Percentiles rank a stretch among this genome's conserved stretches.
Evolutionary conservation across 139 green algal species (phyloP).

Genomic region (Microglena sp.): DNA sequence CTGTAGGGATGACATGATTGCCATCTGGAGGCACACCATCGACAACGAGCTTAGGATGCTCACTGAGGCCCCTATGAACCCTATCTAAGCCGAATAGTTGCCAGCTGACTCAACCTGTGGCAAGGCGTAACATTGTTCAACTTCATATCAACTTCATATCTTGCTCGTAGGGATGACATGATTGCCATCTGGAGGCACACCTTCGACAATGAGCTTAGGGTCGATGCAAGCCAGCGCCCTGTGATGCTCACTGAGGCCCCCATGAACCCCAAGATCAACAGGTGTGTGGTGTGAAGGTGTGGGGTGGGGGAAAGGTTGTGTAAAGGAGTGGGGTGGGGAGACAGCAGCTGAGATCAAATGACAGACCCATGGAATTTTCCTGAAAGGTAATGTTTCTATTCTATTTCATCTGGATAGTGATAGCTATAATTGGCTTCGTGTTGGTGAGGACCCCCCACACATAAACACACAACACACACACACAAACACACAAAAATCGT

Average conservation of each 20-base stretch:
- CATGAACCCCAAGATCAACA: slow-evolving; percentile 49
- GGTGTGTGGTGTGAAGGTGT: background rate
- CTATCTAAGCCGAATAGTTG: too few relatives aligned
- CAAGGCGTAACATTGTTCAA: too few relatives aligned
- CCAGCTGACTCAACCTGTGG: too few relatives aligned
- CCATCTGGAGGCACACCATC: slow-evolving; percentile 96
- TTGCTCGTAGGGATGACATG: slow-evolving; percentile 15
- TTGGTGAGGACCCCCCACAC: too few relatives aligned
- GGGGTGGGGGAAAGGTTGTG: background rate
- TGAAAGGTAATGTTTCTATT: background rate
- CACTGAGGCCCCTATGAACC: slow-evolving; percentile 66
- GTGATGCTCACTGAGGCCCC: slow-evolving; percentile 82
- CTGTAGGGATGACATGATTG: slow-evolving; percentile 51
- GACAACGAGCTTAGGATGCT: slow-evolving; percentile 94
- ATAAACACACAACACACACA: too few relatives aligned
- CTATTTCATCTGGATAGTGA: background rate
- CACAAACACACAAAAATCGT: too few relatives aligned
- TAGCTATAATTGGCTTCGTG: too few relatives aligned
- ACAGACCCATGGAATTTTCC: background rate
- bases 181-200: slow-evolving; percentile 96
- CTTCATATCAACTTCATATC: background rate
- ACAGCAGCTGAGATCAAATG: background rate
- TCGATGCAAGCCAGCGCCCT: slow-evolving; percentile 84
- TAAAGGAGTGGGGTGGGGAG: background rate
- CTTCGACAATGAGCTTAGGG: slow-evolving; percentile 93